A percentile compares a stretch with the other conserved stretches of the same genome.
phyloP scores from a whole-genome alignment of 2,329 filamentous ascomycete species.

The Microascus cirrosus region DNA sequence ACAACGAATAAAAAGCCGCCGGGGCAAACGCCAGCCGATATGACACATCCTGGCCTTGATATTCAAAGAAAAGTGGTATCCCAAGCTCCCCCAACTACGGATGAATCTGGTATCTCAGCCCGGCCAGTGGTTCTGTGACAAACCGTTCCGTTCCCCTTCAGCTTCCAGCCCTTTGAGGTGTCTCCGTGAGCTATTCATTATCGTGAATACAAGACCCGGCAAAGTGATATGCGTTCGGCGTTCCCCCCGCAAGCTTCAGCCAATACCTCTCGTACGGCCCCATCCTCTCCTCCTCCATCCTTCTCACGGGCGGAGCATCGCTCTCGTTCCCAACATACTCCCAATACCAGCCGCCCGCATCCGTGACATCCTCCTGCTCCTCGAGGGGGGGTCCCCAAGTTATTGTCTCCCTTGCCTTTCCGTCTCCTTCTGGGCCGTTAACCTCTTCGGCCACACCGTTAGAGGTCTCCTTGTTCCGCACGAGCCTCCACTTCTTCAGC shows the following conservation, averaged over 20 bases:
- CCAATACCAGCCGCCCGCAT: slow-evolving; percentile 38
- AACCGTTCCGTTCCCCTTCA: too few relatives aligned
- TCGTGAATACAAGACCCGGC: not conserved
- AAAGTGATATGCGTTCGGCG: slow-evolving; percentile 19
- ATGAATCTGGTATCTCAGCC: too few relatives aligned
- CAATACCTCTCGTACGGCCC: slow-evolving; percentile 41
- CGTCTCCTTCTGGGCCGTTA: not conserved
- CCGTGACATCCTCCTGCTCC: slow-evolving; percentile 10
- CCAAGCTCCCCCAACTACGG: too few relatives aligned
- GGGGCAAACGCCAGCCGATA: too few relatives aligned
- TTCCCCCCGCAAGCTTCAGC: slow-evolving; percentile 29
- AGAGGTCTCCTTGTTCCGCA: slow-evolving; percentile 11
- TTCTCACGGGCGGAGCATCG: slow-evolving; percentile 24
- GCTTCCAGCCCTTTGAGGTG: not conserved
- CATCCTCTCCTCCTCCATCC: slow-evolving; percentile 40
- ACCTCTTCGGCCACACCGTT: slow-evolving; percentile 7
- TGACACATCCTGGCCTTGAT: too few relatives aligned
- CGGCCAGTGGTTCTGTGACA: too few relatives aligned
- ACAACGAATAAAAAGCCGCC: too few relatives aligned
- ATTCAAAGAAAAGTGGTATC: too few relatives aligned
- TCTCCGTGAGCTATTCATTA: not conserved
- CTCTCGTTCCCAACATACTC: slow-evolving; percentile 34
- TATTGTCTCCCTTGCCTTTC: not conserved
- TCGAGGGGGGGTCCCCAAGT: not conserved
- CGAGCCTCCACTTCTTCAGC: slow-evolving; percentile 31